Evolutionary conservation across 306 rosid genomes (phyloP).

Genomic region (Sophora flavescens): DNA sequence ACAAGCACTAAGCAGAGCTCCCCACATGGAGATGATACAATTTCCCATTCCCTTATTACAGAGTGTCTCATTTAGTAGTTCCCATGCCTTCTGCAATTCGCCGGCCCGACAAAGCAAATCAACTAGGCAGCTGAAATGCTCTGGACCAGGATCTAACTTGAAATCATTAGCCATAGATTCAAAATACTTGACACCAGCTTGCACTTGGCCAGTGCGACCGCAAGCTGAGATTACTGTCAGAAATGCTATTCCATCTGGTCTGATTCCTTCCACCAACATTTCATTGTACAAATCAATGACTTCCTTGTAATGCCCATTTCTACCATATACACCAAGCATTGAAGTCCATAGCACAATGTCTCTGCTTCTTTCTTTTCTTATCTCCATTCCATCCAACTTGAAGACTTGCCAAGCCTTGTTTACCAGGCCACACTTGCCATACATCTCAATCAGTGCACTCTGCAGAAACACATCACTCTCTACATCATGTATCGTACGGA

Average conservation of each 20-base stretch:
- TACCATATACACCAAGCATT: conserved; percentile 78
- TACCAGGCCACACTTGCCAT: conserved; percentile 76
- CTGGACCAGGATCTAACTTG: conserved; percentile 68
- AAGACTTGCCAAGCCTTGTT: conserved; percentile 70
- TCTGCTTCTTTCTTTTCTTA: conserved; percentile 52
- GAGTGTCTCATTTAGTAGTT: conserved; percentile 57
- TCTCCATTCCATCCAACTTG: conserved; percentile 56
- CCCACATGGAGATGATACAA: conserved; percentile 70
- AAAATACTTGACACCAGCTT: conserved; percentile 70
- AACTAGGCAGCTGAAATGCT: conserved; percentile 76
- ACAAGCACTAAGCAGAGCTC: conserved; percentile 76
- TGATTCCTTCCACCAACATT: conserved; percentile 73
- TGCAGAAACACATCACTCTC: conserved; percentile 68
- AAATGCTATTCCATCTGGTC: conserved; percentile 72
- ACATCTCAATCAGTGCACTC: conserved; percentile 80
- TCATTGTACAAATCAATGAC: conserved; percentile 62
- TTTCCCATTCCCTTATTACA: conserved; percentile 41
- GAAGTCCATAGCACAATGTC: conserved; percentile 83
- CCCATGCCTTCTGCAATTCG: conserved; percentile 76
- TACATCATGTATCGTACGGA: conserved; percentile 51
- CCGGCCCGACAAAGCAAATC: conserved; percentile 87
- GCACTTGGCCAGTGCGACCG: conserved; percentile 73
- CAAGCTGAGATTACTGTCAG: conserved; percentile 82
- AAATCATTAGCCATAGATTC: conserved; percentile 73
- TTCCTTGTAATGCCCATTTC: conserved; percentile 63